Evolutionary conservation across 1,139 yeast species (phyloP).

Genomic region (Taphrina sp.): DNA sequence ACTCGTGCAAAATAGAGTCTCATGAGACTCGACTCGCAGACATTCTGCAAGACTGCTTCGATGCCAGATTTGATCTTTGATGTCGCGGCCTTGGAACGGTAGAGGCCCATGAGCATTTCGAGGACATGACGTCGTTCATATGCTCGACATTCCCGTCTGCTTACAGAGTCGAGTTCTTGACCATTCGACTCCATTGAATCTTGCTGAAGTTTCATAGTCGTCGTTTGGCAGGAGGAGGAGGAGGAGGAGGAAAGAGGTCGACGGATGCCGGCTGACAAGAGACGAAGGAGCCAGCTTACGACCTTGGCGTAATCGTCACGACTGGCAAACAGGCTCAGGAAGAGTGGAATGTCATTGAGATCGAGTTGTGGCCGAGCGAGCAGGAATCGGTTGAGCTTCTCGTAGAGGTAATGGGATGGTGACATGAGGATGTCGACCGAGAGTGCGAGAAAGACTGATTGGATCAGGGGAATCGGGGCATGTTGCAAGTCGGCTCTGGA

Average conservation of each 20-base stretch:
- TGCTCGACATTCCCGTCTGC: no score
- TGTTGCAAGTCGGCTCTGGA: neutral
- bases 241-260: neutral
- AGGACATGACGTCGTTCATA: slow-evolving; percentile 29
- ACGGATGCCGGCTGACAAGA: slow-evolving; percentile 31
- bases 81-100: slow-evolving; percentile 14
- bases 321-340: slow-evolving; percentile 27
- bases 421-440: slow-evolving; percentile 24
- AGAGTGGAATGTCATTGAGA: slow-evolving; percentile 35
- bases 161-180: neutral
- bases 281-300: slow-evolving; percentile 32
- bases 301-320: slow-evolving; percentile 26
- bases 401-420: slow-evolving; percentile 34
- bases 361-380: slow-evolving; percentile 34
- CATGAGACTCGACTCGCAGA: neutral
- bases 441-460: slow-evolving; percentile 33
- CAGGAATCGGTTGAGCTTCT: slow-evolving; percentile 33
- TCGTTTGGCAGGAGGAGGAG: neutral
- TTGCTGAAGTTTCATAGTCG: neutral
- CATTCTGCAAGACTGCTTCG: neutral
- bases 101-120: slow-evolving; percentile 23
- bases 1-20: slow-evolving; percentile 12
- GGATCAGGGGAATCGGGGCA: slow-evolving; percentile 19
- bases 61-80: slow-evolving; percentile 7
- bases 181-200: slow-evolving; percentile 1